These are phyloP conservation scores for Warburgia ugandensis DNA, from an alignment of 164 flowering plant species.

Conservation along the genomic window DNA sequence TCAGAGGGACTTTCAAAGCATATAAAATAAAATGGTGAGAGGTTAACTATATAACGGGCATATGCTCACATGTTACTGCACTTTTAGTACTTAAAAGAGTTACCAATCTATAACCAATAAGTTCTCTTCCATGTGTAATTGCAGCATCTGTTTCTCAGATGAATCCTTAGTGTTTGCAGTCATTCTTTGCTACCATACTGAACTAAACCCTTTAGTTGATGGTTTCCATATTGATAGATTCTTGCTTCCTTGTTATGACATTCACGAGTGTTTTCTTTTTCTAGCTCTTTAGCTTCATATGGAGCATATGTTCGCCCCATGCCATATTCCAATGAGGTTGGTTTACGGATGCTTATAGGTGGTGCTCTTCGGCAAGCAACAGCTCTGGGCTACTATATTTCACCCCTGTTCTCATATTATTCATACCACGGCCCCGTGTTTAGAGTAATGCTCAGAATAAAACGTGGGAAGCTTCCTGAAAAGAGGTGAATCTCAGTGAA, in stretches of 20 bases:
- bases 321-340: slow-evolving; percentile 91
- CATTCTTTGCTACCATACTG: no score
- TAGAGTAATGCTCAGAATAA: slow-evolving; percentile 68
- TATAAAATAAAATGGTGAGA: no score
- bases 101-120: no score
- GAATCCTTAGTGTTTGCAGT: no score
- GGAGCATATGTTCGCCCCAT: slow-evolving; percentile 83
- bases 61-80: no score
- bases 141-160: no score
- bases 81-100: no score
- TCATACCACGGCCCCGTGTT: slow-evolving; percentile 95
- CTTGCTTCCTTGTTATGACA: slow-evolving; percentile 8
- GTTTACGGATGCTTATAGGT: slow-evolving; percentile 91
- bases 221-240: no score
- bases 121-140: no score
- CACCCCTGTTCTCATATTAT: slow-evolving; percentile 90
- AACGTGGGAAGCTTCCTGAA: slow-evolving; percentile 56
- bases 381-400: slow-evolving; percentile 59
- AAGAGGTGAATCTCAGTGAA: slow-evolving; percentile 29
- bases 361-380: slow-evolving; percentile 86
- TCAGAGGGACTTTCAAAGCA: no score
- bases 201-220: no score
- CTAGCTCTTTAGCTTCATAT: slow-evolving; percentile 79
- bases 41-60: no score
- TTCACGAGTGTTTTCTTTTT: slow-evolving; percentile 10